phyloP scores from a whole-genome alignment of 2,329 filamentous ascomycete species.

The Pyrenochaeta sp. region DNA sequence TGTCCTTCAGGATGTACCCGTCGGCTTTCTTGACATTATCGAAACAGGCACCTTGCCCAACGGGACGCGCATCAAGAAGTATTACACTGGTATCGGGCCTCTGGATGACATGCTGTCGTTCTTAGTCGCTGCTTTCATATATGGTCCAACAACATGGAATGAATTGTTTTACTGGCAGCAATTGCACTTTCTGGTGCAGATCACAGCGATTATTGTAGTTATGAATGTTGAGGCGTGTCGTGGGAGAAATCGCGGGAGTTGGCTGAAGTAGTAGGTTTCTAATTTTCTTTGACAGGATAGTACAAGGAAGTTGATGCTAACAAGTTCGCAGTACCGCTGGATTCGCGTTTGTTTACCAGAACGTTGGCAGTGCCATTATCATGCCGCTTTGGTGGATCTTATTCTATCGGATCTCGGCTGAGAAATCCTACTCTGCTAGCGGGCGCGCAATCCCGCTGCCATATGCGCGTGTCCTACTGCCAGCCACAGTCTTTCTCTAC shows the following conservation, averaged over 20 bases:
- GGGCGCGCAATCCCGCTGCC: constrained; percentile 21
- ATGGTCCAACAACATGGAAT: constrained; percentile 17
- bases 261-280: constrained; percentile 26
- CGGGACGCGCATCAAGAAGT: constrained; percentile 19
- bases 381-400: constrained; percentile 23
- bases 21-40: constrained; percentile 9
- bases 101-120: constrained; percentile 19
- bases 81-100: constrained; percentile 17
- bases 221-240: constrained; percentile 27
- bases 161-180: constrained; percentile 28
- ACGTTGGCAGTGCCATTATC: constrained; percentile 20
- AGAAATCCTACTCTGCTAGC: constrained; percentile 20
- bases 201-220: constrained; percentile 12
- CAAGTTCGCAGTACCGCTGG: constrained; percentile 11
- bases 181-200: constrained; percentile 22
- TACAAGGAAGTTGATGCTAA: not conserved
- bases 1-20: constrained; percentile 8
- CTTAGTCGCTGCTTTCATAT: constrained; percentile 21
- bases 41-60: constrained; percentile 14
- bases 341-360: constrained; percentile 22
- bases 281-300: too few species aligned
- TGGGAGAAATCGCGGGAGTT: constrained; percentile 20
- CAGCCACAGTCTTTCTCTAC: constrained; percentile 16
- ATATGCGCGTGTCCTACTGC: constrained; percentile 23
- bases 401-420: constrained; percentile 14